Conservation (phyloP, 1,284 basidiomycete genomes). For the Leccinum pallidistipes region DNA sequence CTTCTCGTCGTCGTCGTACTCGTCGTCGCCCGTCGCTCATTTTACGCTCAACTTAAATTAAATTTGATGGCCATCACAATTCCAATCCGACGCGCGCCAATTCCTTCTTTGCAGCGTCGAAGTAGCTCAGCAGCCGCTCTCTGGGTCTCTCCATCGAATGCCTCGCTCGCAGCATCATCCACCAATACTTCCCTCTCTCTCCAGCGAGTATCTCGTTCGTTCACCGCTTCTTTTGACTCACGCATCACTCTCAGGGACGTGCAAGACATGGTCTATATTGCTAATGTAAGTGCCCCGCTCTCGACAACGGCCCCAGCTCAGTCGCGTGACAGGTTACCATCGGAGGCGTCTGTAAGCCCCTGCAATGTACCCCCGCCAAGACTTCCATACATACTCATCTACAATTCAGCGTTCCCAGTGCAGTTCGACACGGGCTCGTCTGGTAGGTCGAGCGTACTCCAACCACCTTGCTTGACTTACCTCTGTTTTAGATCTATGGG, state of each 20-base stretch:
- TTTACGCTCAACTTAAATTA: background rate
- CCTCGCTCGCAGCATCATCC: background rate
- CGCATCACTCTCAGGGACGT: constrained; percentile 48
- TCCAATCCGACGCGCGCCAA: constrained; percentile 42
- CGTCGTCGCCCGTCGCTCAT: background rate
- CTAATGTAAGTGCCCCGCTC: constrained; percentile 52
- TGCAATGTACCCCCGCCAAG: rapidly evolving
- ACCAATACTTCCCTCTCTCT: constrained; percentile 33
- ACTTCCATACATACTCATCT: background rate
- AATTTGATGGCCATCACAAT: constrained; percentile 38
- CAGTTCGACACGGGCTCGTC: constrained; percentile 83
- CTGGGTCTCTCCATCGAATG: constrained; percentile 24
- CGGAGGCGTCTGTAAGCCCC: constrained; percentile 53
- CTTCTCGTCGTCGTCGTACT: background rate
- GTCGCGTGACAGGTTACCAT: constrained; percentile 53
- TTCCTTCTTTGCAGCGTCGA: constrained; percentile 31
- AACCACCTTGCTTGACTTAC: background rate
- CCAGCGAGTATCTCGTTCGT: constrained; percentile 41
- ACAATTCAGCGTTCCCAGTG: constrained; percentile 54
- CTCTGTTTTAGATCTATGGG: constrained; percentile 62
- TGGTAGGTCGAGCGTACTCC: constrained; percentile 51
- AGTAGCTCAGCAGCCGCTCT: constrained; percentile 23
- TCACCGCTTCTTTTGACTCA: background rate
- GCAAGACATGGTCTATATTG: constrained; percentile 72
- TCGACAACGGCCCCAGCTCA: constrained; percentile 3